Base-by-base conservation (phyloP, 306 rosid genomes). In the Gynostemma pentaphyllum region DNA sequence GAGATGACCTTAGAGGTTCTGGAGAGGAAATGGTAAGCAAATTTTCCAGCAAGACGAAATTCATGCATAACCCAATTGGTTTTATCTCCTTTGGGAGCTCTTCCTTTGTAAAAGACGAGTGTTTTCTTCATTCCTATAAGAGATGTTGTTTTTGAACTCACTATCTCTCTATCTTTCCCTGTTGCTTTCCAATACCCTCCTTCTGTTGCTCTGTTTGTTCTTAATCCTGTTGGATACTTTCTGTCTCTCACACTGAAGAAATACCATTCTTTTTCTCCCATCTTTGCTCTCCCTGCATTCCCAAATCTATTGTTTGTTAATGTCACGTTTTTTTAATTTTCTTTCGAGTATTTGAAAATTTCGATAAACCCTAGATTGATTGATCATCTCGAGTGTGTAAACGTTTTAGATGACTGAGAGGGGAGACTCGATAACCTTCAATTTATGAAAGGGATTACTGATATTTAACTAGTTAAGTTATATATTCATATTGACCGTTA, bases 161-260 rank as follows among this genome's bases (percentile, higher is more conserved):
- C 75, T 62, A 85, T 85, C 72, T 85, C 92, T 32, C 88, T 76
- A 41, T 85, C 88, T 37, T 85, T 85, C 1, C 92, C 92, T 0
- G 92, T 85, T 10, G 92, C 88, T 46, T 85, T 85, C 92, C 92
- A 85, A 62, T 85, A 85, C 16, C 92, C 92, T 46, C 86, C 88
- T 39, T 82, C 88, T 0, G 92, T 85, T 1, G 92, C 92, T 61
- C 92, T 70, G 63, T 85, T 85, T 2, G 88, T 85, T 4, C 92
- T 45, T 10, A 85, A 16, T 2, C 92, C 92, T 23, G 92, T 85
- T 53, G 92, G 92, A 63, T 85, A 85, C 54, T 85, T 85, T 18
- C 92, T 62, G 61, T 85, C 92, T 15, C 88, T 60, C 10, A 85
- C 57, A 72, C 84, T 85, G 62, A 82, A 85, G 74, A 85, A 85